These are phyloP conservation scores for Daldinia eschscholtzii DNA, from an alignment of 2,329 filamentous ascomycete species.

Conservation along the genomic window DNA sequence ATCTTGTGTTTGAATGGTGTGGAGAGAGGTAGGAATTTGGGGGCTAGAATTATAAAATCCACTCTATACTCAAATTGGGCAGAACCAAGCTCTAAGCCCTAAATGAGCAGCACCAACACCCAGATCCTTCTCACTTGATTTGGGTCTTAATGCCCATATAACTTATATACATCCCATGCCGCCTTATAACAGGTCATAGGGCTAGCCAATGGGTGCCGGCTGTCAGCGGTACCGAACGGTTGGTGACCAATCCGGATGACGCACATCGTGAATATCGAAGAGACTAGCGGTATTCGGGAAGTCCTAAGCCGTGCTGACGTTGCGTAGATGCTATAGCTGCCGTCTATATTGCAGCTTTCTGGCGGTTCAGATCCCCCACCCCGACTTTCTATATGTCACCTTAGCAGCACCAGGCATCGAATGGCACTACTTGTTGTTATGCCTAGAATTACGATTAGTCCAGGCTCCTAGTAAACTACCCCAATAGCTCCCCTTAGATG, in stretches of 20 bases:
- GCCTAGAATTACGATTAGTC: slow-evolving; percentile 8
- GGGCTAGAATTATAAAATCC: slow-evolving; percentile 34
- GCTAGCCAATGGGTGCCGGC: slow-evolving; percentile 39
- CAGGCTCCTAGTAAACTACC: neutral
- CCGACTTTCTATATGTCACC: neutral
- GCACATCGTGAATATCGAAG: slow-evolving; percentile 34
- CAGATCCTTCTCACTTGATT: slow-evolving; percentile 24
- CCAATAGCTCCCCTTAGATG: neutral
- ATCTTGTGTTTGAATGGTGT: slow-evolving; percentile 19
- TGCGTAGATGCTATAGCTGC: slow-evolving; percentile 2
- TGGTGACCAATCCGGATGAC: slow-evolving; percentile 40
- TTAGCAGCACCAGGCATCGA: neutral
- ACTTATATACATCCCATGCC: slow-evolving; percentile 6
- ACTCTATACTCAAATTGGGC: slow-evolving; percentile 24
- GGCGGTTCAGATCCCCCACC: neutral
- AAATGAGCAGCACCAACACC: slow-evolving; percentile 32
- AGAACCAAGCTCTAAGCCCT: slow-evolving; percentile 28
- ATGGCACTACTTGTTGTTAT: slow-evolving; percentile 7
- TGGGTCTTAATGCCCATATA: slow-evolving; percentile 6
- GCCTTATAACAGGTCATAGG: slow-evolving; percentile 34
- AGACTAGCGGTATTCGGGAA: slow-evolving; percentile 19
- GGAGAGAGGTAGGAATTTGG: slow-evolving; percentile 24
- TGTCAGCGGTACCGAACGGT: slow-evolving; percentile 38
- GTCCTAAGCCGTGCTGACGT: slow-evolving; percentile 23
- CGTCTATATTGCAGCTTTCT: slow-evolving; percentile 6